Base-by-base conservation (phyloP, 2,329 filamentous ascomycete genomes). In the Purpureocillium lavendulum region DNA sequence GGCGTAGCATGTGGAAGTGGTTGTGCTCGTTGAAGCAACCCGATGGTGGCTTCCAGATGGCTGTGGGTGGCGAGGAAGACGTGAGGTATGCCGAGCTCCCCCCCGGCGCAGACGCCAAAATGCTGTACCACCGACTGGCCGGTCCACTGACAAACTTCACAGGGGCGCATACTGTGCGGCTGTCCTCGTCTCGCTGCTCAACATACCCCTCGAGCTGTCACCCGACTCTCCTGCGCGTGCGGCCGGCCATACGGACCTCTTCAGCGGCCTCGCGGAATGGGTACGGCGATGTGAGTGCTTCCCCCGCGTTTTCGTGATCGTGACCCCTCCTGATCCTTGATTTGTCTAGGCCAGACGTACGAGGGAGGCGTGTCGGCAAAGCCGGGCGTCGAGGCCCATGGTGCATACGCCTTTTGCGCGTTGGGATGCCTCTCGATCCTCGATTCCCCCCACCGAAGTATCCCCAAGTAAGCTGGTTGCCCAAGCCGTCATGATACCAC, bases 351-450 rank as follows among this genome's bases (percentile, higher is more conserved):
- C 59, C 90, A 97, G 72, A 94, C 87, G 10, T 96, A 84, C 61
- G 92, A 98, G 67, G 92, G 92, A 47, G 92, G 92, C 36, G 88
- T 98, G 50, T 89, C 86, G 48, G 84, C 80, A 40, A 82, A 83
- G 47, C 92, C 89, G 38, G 83, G 82, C 43, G 81, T 84, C 47
- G 92, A 98, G 71, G 92, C 90, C 40, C 92, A 98, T 64, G 92
- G 92, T 45, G 92, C 87, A 47, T 98, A 97, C 66, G 87, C 90
- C 18, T 97, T 97, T 64, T 96, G 90, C 64, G 89, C 86, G 40
- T 68, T 98, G 43, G 92, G 84, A 40, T 94, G 87, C 62, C 75
- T 98, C 40, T 83, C 86, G 53, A 86, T 97, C 47, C 67, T 97
- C 35, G 88, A 86, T 54, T 72, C 82, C 41, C 90, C 92, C 41